Percentiles rank a stretch among this genome's conserved stretches.
phyloP scores from a whole-genome alignment of 192 early-diverging fungal species.

The Allomyces javanicus region DNA sequence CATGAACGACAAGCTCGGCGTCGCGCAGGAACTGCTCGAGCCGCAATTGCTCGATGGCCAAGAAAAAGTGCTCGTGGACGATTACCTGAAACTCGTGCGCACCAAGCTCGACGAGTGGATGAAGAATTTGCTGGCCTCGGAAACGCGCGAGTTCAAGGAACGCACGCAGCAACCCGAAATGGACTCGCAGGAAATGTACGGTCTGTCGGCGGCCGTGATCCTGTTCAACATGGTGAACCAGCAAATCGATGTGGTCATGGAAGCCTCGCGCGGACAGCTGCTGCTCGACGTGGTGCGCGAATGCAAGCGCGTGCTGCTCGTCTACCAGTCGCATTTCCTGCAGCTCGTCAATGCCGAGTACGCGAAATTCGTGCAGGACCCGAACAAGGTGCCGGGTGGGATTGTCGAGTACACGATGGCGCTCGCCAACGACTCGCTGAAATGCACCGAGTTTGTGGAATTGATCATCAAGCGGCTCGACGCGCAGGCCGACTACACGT shows the following conservation, averaged over 20 bases:
- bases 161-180: constrained; percentile 51
- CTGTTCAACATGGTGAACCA: constrained; percentile 98
- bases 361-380: constrained; percentile 53
- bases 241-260: constrained; percentile 74
- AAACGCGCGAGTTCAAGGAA: constrained; percentile 56
- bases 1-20: constrained; percentile 71
- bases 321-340: constrained; percentile 68
- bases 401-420: constrained; percentile 92
- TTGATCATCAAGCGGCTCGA: constrained; percentile 37
- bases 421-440: constrained; percentile 82
- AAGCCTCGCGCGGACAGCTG: constrained; percentile 71
- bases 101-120: constrained; percentile 81
- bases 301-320: constrained; percentile 62
- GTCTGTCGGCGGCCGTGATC: constrained; percentile 61
- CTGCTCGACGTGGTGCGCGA: constrained; percentile 65
- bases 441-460: constrained; percentile 79
- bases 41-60: constrained; percentile 80
- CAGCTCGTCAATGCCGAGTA: constrained; percentile 53
- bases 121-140: constrained; percentile 65
- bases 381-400: constrained; percentile 56
- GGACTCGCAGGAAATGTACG: constrained; percentile 58
- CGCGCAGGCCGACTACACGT: background rate
- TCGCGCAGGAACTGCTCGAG: constrained; percentile 71
- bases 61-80: constrained; percentile 70
- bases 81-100: constrained; percentile 79